These are phyloP conservation scores for Coemansia sp. DNA, from an alignment of 192 early-diverging fungal species.

Conservation along the genomic window DNA sequence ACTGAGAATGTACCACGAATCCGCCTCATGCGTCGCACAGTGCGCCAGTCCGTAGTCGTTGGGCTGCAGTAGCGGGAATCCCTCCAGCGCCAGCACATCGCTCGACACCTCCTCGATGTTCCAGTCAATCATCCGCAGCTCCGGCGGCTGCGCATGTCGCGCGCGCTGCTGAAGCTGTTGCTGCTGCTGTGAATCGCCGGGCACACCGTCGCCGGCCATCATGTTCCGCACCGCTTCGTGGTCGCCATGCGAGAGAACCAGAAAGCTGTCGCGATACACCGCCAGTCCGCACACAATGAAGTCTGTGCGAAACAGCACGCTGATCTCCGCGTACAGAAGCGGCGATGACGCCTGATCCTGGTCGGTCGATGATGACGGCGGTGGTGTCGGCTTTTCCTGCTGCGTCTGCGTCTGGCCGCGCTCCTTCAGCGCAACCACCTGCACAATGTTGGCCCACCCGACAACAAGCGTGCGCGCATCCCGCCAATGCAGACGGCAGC, in stretches of 20 bases:
- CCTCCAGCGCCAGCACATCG: conserved; percentile 84
- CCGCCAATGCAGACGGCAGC: conserved; percentile 86
- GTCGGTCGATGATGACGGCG: not conserved
- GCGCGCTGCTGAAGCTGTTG: conserved; percentile 24
- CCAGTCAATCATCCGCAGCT: conserved; percentile 84
- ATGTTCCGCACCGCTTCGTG: conserved; percentile 16
- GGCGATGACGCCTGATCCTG: conserved; percentile 12
- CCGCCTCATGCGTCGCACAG: conserved; percentile 57
- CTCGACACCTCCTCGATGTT: conserved; percentile 83
- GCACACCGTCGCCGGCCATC: conserved; percentile 6
- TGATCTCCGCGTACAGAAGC: conserved; percentile 57
- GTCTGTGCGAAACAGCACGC: conserved; percentile 57
- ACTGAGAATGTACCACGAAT: conserved; percentile 88
- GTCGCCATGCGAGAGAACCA: conserved; percentile 53
- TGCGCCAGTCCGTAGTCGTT: conserved; percentile 91
- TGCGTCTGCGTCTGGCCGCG: conserved; percentile 7
- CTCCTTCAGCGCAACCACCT: conserved; percentile 74
- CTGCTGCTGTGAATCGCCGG: conserved; percentile 14
- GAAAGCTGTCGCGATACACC: conserved; percentile 51
- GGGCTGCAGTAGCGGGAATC: conserved; percentile 83
- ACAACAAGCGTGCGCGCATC: conserved; percentile 74
- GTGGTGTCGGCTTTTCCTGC: not conserved
- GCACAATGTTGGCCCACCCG: conserved; percentile 95
- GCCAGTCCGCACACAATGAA: conserved; percentile 84
- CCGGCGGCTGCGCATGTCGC: conserved; percentile 69